Base-by-base conservation (phyloP, 2,329 filamentous ascomycete genomes). In the Emericellopsis atlantica region DNA sequence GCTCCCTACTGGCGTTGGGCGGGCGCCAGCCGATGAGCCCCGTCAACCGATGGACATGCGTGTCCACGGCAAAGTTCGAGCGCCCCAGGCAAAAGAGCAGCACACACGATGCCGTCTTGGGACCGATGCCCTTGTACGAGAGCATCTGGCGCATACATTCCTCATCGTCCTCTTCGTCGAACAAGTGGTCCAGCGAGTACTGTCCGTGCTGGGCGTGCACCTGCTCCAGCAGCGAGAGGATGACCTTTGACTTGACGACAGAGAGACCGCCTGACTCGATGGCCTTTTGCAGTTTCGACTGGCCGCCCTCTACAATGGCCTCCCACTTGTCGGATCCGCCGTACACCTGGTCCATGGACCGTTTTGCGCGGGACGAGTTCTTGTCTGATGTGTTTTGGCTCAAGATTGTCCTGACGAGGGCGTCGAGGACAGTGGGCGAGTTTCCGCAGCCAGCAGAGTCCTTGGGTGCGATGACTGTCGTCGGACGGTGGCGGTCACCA, bases 191-290 rank as follows among this genome's bases (percentile, higher is more conserved):
- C 2, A 74, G 59, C 14, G 65, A 66, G 48, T 69, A 70, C 2
- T 16, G 36, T 4, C 65, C 66, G 50, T 67, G 55, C 24, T 50
- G 49, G 18, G 48, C 54, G 40, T 74, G 66, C 32, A 79, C 81
- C 52, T 85, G 79, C 37, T 71, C 62, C 50, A 45, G 62, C 40
- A 87, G 80, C 31, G 62, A 59, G 48, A 88, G 75, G 49, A 90
- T 84, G 49, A 79, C 76, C 43, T 74, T 79, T 52, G 77, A 83
- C 59, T 90, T 92, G n/a, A 75, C 67, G 31, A 73, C 72, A 12
- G 78, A 80, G 2, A 90, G 64, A 0, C 85, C 85, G 24, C 84
- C 85, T 21, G 69, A 69, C 54, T 77, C 76, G 51, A 89, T 88
- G 0, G 83, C 75, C 48, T 77, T 66, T 44, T 66, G 58, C 6